Base-by-base conservation (phyloP, 495 filamentous ascomycete genomes). In the Mytilinidion resinicola region DNA sequence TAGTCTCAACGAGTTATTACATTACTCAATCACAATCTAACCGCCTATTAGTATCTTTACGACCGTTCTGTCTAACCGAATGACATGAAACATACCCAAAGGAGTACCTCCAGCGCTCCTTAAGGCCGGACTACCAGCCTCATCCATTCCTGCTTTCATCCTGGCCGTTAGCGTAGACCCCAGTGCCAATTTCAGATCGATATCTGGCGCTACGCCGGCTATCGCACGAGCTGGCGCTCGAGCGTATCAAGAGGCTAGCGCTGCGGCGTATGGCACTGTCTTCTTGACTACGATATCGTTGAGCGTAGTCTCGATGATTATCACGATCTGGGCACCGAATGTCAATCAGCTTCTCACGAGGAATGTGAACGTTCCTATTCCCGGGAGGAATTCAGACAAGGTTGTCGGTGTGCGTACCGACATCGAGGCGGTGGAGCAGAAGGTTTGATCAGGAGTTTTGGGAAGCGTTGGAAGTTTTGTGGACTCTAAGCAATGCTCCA, bases 221-320 rank as follows among this genome's bases (percentile, higher is more conserved):
- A 62, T 62, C n/a, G 47, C 46, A 49, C 54, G 20, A 3, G 50
- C 21, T 9, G 60, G 60, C 1, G 55, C 47, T 6, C 19, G 55
- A 4, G 60, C 60, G 43, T 62, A 58, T 35, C 55, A 54, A 33
- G 51, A 57, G 19, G 60, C 60, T 7, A 62, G 35, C 25, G n/a
- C 60, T 1, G 34, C 17, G 15, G 60, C 55, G 21, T 57, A 62
- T 46, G 57, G 39, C 12, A 62, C 60, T 4, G 60, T 62, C 7
- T 62, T 62, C 34, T 34, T 62, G 60, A 62, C 46, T 33, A 62
- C 60, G n/a, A 57, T 62, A 30, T 54, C 55, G 47, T 62, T 62
- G 19, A 57, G 51, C 36, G 54, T 54, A 0, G 34, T 62, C 33
- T 54, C 47, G 6, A 42, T 62, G n/a, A 25, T 62, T 4, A 9